Base-by-base conservation (phyloP, 1,139 yeast genomes). In the Pichia sp. region DNA sequence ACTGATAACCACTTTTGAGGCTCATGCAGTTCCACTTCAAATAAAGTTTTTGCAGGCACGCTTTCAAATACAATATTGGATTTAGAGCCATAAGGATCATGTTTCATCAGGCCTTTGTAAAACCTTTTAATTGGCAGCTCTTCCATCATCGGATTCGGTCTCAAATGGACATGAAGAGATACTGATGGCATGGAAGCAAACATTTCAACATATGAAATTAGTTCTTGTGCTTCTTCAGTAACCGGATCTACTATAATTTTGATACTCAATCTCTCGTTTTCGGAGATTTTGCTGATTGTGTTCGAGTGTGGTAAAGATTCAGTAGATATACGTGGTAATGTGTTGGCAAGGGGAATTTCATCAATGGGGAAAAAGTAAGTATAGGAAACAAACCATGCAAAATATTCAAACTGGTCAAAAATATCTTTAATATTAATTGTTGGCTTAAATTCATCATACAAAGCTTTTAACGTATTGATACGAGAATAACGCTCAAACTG, bases 231-330 rank as follows among this genome's bases (percentile, higher is more conserved):
- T 28, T 67, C 57, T 52, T 83, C 87, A 47, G 76, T 74, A 4
- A 80, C 60, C 1, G 97, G 97, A 60, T 92, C 90, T 37, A 85
- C 55, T 2, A 85, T 65, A 1, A 84, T 67, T 5, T 77, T 62
- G 3, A 90, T 57, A 48, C 81, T 81, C 1, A 66, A 52, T 2
- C 61, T 52, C 27, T 54, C 54, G 3, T 57, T 58, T 29, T 57
- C 51, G 7, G 37, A 27, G 26, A 31, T 23, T 33, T 36, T 27
- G 4, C 16, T 9, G 44, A 38, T 27, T 41, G 46, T 29, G 44
- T 38, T 42, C 5, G 34, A 33, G 4, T n/a, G 7, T 11, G 51
- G 48, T 7, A 51, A 37, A 4, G 16, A 4, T 3, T 36, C 36
- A 2, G 48, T 26, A 38, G 63, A 64, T 43, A 58, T 63, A 42